Base-by-base conservation (phyloP, 2,329 filamentous ascomycete genomes). In the Penicillium sp. region DNA sequence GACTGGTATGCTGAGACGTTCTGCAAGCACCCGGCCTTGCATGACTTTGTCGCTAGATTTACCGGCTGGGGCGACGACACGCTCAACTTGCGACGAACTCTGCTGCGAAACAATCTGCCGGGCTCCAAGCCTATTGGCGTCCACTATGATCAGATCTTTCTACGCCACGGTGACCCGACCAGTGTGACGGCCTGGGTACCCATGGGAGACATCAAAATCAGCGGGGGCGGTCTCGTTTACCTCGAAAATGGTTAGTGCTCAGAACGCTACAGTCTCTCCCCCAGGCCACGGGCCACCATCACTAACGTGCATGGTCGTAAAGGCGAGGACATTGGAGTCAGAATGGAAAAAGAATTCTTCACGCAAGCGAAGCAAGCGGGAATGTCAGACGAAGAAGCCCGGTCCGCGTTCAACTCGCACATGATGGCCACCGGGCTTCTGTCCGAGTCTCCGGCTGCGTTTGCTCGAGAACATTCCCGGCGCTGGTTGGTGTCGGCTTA, bases 91-190 rank as follows among this genome's bases (percentile, higher is more conserved):
- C 64, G 70, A 6, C 66, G 79, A 29, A 79, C 76, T 1, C 59
- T 82, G 9, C 60, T 82, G 45, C 66, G 79, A 34, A 81, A 81
- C 52, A 81, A 81, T 53, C 76, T 75, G 0, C 79, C 79, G 0
- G 72, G 73, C 0, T 79, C 76, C 42, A 77, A 78, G 52, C 77
- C 78, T 0, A 81, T 81, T 50, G 78, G 79, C 0, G 79, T 82
- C 3, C 79, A 82, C 51, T 82, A 82, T 54, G 79, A 82, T 55
- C 78, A 82, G 63, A 80, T 76, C 24, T 82, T 81, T 55, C 60
- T 82, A 41, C 62, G 78, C 1, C 60, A 80, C 56, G 79, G 78
- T 1, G 77, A 80, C 43, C 73, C 76, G 1, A 79, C 76, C 0
- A 73, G 71, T 28, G 64, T 81, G 0, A 82, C 79, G 3, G 78